Base-by-base conservation (phyloP, 148 eudicot genomes). In the Rhododendron kiyosumense region DNA sequence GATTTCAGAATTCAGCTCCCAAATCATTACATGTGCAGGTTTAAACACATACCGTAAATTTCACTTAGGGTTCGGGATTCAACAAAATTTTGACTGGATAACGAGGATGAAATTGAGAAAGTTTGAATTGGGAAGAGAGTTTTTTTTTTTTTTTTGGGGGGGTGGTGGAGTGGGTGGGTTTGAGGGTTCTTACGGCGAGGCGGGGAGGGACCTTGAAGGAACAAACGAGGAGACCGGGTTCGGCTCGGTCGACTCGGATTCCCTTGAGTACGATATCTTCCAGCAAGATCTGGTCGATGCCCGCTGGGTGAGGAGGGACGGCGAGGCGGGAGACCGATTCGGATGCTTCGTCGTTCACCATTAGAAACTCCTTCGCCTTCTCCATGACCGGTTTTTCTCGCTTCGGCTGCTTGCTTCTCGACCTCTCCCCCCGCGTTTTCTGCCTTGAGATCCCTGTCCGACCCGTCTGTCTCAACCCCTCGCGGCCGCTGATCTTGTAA, bases 171-270 rank as follows among this genome's bases (percentile, higher is more conserved):
- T 2, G 0, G 28, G 32, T 10, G 63, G 2, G 46, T 14, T 67
- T 13, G 46, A 30, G 45, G 43, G 45, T 34, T 45, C 93, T 89
- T 93, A 94, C 98, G 32, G 85, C 75, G 69, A 91, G 92, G 4
- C 94, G 96, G 89, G 94, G 92, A 48, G 96, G 98, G 74, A 94
- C 94, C 73, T 65, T 91, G 90, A 92, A 94, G 54, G 96, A 52
- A 57, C 98, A 94, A 82, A 84, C 85, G 67, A 93, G 82, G 48
- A 63, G 41, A 43, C 90, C 95, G 79, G 95, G 91, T 84, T 93
- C 89, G 82, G 91, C 89, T 83, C 94, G 95, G 90, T 90, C 90
- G 46, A 94, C 94, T 85, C 93, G 94, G 88, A 93, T 91, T 78
- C 98, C 98, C 74, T 89, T 81, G 5, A 93, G 91, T 12, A 87